Conservation (phyloP, 2,329 filamentous ascomycete genomes). For the Colletotrichum phormii region DNA sequence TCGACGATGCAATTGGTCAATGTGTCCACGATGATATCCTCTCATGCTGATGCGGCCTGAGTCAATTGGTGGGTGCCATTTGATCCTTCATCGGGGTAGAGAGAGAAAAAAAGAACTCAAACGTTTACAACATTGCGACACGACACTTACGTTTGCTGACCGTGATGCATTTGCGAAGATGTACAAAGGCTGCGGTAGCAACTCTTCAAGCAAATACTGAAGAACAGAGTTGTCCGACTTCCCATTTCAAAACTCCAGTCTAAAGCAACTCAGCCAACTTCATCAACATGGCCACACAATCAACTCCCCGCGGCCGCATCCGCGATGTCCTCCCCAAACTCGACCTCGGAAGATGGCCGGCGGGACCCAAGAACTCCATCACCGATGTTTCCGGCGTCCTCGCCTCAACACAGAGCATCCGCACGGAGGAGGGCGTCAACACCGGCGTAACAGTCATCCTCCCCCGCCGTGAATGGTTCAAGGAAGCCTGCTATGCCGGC, state of each 20-base stretch:
- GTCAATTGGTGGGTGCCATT: neutral
- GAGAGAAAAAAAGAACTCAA: neutral
- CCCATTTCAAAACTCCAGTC: neutral
- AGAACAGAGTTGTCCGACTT: neutral
- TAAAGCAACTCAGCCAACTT: neutral
- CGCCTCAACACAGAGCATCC: constrained; percentile 58
- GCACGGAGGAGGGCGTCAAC: constrained; percentile 52
- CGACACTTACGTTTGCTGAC: neutral
- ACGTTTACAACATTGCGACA: neutral
- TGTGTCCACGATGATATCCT: constrained; percentile 3
- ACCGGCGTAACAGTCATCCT: constrained; percentile 64
- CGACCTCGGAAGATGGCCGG: constrained; percentile 54
- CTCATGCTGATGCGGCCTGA: neutral
- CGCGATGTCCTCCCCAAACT: constrained; percentile 58
- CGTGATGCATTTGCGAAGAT: neutral
- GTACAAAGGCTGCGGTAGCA: neutral
- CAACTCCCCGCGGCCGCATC: constrained; percentile 46
- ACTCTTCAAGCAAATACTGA: too few species aligned
- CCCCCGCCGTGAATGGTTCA: constrained; percentile 57
- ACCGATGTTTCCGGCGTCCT: constrained; percentile 63
- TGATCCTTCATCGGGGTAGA: neutral
- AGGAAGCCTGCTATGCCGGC: constrained; percentile 59
- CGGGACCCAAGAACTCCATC: constrained; percentile 60
- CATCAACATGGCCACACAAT: constrained; percentile 9
- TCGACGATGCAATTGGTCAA: neutral